Percentiles rank a stretch among this genome's conserved stretches.
phyloP scores from a whole-genome alignment of 306 rosid species.

The Glycine tomentella region DNA sequence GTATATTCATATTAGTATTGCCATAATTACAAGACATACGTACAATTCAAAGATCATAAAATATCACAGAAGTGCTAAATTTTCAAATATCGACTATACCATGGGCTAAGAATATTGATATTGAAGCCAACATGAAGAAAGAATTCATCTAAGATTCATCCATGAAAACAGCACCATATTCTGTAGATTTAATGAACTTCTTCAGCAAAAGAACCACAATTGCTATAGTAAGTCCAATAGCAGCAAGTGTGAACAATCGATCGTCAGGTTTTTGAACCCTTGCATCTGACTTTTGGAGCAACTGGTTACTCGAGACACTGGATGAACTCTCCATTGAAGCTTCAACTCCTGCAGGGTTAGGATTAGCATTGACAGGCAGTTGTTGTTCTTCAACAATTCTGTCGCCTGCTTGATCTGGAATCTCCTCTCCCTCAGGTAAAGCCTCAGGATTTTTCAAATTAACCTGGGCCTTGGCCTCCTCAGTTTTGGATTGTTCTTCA shows the following conservation, averaged over 20 bases:
- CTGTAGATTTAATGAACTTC: constrained; percentile 80
- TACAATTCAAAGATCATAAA: constrained; percentile 5
- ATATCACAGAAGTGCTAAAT: constrained; percentile 6
- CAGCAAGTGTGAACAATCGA: constrained; percentile 89
- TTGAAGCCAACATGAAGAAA: constrained; percentile 31
- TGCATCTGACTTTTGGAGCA: constrained; percentile 54
- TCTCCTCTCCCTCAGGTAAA: constrained; percentile 51
- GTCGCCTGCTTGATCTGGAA: constrained; percentile 56
- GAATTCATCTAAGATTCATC: constrained; percentile 67
- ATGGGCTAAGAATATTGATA: constrained; percentile 30
- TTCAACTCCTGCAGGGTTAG: constrained; percentile 48
- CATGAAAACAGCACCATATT: constrained; percentile 79
- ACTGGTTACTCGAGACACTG: constrained; percentile 49
- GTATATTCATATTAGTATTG: not conserved
- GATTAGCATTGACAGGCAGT: constrained; percentile 48
- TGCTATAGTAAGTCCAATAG: constrained; percentile 90
- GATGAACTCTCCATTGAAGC: constrained; percentile 56
- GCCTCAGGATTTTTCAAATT: constrained; percentile 53
- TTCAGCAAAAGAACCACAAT: constrained; percentile 83
- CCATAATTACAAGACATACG: constrained; percentile 33
- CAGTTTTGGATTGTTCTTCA: constrained; percentile 55
- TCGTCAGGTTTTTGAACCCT: constrained; percentile 72
- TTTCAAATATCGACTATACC: constrained; percentile 15
- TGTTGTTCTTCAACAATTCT: constrained; percentile 68
- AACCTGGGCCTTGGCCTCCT: constrained; percentile 51